Evolutionary conservation across 2,329 filamentous ascomycete genomes (phyloP), one percentile per base, ranked within the genome.

Genomic region (Verticillium isaacii): DNA sequence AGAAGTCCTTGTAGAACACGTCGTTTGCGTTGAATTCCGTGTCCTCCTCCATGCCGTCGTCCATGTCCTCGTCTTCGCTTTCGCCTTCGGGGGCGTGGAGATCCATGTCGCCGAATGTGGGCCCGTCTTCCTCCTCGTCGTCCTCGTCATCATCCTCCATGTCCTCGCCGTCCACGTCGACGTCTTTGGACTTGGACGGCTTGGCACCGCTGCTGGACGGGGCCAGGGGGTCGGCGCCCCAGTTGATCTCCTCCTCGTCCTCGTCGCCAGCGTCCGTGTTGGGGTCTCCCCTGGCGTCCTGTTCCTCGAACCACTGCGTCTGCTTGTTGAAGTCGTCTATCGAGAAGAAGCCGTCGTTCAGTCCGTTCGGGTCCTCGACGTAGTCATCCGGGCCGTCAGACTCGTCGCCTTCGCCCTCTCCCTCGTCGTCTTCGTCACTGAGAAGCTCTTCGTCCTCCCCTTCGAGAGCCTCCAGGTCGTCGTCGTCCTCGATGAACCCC

Each of bases 341-440:
- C 17, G 92, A 96, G 78, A 99, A 99, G 79, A 99, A 99, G 5
- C 93, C 94, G 71, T 99, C 95, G 70, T 99, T 98, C 36, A 99
- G 85, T 7, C 93, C 92, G 71, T 95, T 83, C 4, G 88, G 87
- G 70, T 98, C 93, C 68, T 88, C 82, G 9, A 87, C 78, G 63
- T 89, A 89, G 57, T 83, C 82, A 1, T 77, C 74, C 5, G 78
- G 73, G 55, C 80, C 77, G 23, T 82, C 82, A 3, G 81, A 78
- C 1, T 78, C 80, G 2, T 82, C 81, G 0, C 82, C 80, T 0
- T 80, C 79, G 0, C 76, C 73, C 1, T 78, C 77, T 1, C 79
- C 77, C 0, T 75, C 76, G 3, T 79, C 75, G 0, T 77, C 73
- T 3, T 75, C 75, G 9, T 73, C 71, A n/a, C 69, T 66, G 15